Conservation (phyloP, 2,329 filamentous ascomycete species). For the Ampelomyces quisqualis region DNA sequence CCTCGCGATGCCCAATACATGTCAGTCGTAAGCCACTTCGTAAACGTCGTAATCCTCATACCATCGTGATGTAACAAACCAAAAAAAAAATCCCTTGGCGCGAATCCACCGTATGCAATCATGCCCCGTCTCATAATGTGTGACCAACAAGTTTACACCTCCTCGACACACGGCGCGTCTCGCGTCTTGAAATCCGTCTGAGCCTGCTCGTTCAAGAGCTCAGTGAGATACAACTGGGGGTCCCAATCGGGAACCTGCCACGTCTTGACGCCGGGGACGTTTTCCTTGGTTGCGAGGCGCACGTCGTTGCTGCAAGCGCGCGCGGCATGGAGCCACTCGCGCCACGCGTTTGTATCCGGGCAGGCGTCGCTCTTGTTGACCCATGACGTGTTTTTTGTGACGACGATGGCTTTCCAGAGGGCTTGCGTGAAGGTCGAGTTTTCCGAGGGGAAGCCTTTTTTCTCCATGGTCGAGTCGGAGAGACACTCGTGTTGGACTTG, state of each 20-base stretch:
- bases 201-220: slow-evolving; percentile 24
- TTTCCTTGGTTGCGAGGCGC: slow-evolving; percentile 9
- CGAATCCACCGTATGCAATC: too few species aligned
- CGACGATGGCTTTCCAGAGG: slow-evolving; percentile 52
- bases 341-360: slow-evolving; percentile 47
- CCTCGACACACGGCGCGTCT: slow-evolving; percentile 17
- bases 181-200: slow-evolving; percentile 18
- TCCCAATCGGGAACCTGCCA: slow-evolving; percentile 42
- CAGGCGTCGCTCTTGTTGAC: slow-evolving; percentile 45
- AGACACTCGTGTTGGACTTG: slow-evolving; percentile 42
- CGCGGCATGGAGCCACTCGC: slow-evolving; percentile 46
- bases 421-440: slow-evolving; percentile 50
- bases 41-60: slow-evolving; percentile 1
- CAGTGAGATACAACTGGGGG: slow-evolving; percentile 25
- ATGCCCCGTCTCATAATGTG: too few species aligned
- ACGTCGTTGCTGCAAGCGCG: slow-evolving; percentile 21
- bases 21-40: not conserved
- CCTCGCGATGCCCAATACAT: not conserved
- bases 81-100: too few species aligned
- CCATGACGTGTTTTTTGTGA: slow-evolving; percentile 49
- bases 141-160: slow-evolving; percentile 15
- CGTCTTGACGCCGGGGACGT: slow-evolving; percentile 14
- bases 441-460: slow-evolving; percentile 34
- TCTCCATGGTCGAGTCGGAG: slow-evolving; percentile 36
- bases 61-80: too few species aligned